Percentiles rank a stretch among this genome's conserved stretches.
These are phyloP conservation scores for Rhodotorula graminis DNA, from an alignment of 768 basidiomycete species.

Conservation along the genomic window DNA sequence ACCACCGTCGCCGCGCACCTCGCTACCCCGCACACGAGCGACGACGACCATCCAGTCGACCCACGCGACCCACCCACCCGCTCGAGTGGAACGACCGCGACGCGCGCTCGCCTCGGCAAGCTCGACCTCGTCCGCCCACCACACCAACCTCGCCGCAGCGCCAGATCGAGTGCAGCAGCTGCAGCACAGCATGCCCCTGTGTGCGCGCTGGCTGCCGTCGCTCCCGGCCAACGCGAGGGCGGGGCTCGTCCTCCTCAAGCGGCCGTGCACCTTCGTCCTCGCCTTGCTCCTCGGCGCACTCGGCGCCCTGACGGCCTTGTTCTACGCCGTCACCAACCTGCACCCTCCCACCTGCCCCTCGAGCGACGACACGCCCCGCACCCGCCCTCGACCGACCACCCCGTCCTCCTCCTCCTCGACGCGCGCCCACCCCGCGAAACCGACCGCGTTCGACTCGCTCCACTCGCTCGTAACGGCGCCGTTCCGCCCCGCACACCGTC, in stretches of 20 bases:
- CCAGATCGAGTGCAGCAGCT: no score
- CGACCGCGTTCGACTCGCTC: neutral
- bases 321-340: neutral
- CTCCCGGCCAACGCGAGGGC: neutral
- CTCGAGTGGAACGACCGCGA: no score
- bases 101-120: no score
- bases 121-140: no score
- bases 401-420: neutral
- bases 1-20: no score
- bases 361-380: neutral
- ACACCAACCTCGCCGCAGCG: no score
- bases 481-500: neutral
- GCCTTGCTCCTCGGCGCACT: neutral
- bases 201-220: neutral
- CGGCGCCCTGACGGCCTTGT: neutral
- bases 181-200: neutral
- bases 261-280: neutral
- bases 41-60: no score
- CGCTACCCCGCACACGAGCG: no score
- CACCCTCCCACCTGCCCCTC: neutral
- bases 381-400: neutral
- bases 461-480: conserved; percentile 9
- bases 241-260: neutral
- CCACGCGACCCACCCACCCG: no score
- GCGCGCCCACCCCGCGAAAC: neutral